These are phyloP conservation scores for Plasmopara viticola DNA, from an alignment of 352 stramenopile species.

Conservation along the genomic window DNA sequence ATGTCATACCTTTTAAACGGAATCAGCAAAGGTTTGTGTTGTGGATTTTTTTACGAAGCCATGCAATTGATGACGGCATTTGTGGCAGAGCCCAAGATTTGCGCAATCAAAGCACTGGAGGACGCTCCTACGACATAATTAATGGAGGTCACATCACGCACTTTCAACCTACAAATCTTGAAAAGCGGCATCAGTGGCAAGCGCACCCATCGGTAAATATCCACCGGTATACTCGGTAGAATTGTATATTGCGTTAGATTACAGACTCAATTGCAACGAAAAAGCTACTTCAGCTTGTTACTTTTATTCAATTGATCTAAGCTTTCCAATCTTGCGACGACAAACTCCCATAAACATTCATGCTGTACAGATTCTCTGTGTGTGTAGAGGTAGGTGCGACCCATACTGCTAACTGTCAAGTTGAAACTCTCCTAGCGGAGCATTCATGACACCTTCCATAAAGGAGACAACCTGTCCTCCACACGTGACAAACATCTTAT, in stretches of 20 bases:
- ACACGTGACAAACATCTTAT: constrained; percentile 79
- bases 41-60: background rate
- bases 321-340: background rate
- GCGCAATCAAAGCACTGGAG: constrained; percentile 58
- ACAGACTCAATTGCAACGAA: no score
- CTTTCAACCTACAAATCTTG: constrained; percentile 54
- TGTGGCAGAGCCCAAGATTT: constrained; percentile 56
- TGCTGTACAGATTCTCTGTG: constrained; percentile 19
- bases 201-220: constrained; percentile 57
- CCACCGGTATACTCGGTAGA: constrained; percentile 52
- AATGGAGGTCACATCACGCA: constrained; percentile 49
- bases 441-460: constrained; percentile 79
- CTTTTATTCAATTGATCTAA: constrained; percentile 4
- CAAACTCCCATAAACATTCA: constrained; percentile 11
- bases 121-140: constrained; percentile 59
- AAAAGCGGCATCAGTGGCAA: constrained; percentile 64
- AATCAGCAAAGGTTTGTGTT: constrained; percentile 39
- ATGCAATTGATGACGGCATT: background rate
- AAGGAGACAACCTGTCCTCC: constrained; percentile 75
- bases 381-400: background rate
- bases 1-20: constrained; percentile 50
- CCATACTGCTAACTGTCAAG: constrained; percentile 21
- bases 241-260: no score
- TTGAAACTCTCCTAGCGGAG: constrained; percentile 46
- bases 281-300: background rate